Base-by-base conservation (phyloP, 148 eudicot species). In the Rhododendron ovatum region DNA sequence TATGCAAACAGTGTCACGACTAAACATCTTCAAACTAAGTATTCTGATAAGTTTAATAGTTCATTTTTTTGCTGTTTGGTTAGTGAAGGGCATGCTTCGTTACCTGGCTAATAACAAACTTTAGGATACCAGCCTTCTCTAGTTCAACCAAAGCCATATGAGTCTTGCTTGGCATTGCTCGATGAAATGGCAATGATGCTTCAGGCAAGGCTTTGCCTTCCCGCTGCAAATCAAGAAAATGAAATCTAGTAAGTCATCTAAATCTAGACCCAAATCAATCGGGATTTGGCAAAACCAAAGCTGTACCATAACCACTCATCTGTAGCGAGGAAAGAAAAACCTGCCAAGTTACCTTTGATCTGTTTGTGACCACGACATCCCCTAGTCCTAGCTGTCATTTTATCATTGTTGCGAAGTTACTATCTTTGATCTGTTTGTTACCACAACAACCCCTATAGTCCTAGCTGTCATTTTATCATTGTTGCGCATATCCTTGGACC, bases 71-170 rank as follows among this genome's bases (percentile, higher is more conserved):
- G 35, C 1, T 5, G n/a, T 28, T 59, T 53, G 30, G 63, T 51
- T 78, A 1, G 75, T 7, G 83, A 77, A 76, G 82, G 50, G 15
- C 71, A 73, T 20, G 43, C 80, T 6, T 22, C 2, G 2, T 24
- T 57, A 93, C 99, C 98, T 97, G 99, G 89, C 98, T 97, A 33
- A 97, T 97, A 86, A 97, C 92, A 86, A 94, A 97, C 93, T 95
- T 95, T 82, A 97, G 91, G 82, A 97, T 88, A 83, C 92, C 91
- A 86, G 98, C 99, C 88, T 88, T 93, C 87, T 95, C 96, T 82
- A 97, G 90, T 87, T 89, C 96, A 91, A 95, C 98, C 90, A 97
- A 88, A 86, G 99, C 98, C 98, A 97, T 97, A 85, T 97, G 99
- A 51, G 99, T 97, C 84, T 85, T 88, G 90, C 99, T 90, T 48